These are phyloP conservation scores for Penicillium psychrosexuale DNA, from an alignment of 2,329 filamentous ascomycete species.

Conservation along the genomic window DNA sequence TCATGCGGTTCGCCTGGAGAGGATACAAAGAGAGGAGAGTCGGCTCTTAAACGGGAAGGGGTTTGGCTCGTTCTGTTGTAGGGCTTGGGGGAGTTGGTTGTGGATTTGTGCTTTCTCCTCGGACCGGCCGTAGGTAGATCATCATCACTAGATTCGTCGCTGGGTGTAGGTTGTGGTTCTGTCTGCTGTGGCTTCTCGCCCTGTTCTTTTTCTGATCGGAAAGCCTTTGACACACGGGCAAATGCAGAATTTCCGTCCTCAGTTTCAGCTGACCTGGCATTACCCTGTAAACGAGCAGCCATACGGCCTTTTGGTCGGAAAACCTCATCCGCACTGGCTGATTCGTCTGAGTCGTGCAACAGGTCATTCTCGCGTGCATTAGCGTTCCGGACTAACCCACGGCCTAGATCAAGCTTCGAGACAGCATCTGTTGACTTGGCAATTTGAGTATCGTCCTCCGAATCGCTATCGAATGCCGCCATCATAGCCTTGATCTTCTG, in stretches of 20 bases:
- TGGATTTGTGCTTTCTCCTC: slow-evolving; percentile 30
- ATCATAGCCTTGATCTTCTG: slow-evolving; percentile 51
- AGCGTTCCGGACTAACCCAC: slow-evolving; percentile 4
- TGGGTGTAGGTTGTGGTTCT: slow-evolving; percentile 7
- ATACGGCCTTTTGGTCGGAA: slow-evolving; percentile 61
- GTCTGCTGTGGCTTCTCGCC: slow-evolving; percentile 11
- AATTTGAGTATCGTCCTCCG: slow-evolving; percentile 44
- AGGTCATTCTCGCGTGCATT: slow-evolving; percentile 4
- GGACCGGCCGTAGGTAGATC: slow-evolving; percentile 31
- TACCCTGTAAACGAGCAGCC: slow-evolving; percentile 60
- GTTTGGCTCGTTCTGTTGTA: slow-evolving; percentile 28
- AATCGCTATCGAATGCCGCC: slow-evolving; percentile 48
- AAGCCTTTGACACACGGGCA: slow-evolving; percentile 36
- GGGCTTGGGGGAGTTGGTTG: slow-evolving; percentile 22
- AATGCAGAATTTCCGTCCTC: slow-evolving; percentile 38
- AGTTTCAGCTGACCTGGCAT: background rate
- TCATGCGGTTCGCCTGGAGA: slow-evolving; percentile 26
- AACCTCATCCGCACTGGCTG: slow-evolving; percentile 51
- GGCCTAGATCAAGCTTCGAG: slow-evolving; percentile 18
- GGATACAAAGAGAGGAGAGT: slow-evolving; percentile 48
- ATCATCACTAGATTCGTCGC: slow-evolving; percentile 19
- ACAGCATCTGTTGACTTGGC: slow-evolving; percentile 10
- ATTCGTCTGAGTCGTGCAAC: slow-evolving; percentile 24
- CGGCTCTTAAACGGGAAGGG: slow-evolving; percentile 24
- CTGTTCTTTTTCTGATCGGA: slow-evolving; percentile 20